phyloP scores from a whole-genome alignment of 2,329 filamentous ascomycete species.

The Exophiala bonariae region DNA sequence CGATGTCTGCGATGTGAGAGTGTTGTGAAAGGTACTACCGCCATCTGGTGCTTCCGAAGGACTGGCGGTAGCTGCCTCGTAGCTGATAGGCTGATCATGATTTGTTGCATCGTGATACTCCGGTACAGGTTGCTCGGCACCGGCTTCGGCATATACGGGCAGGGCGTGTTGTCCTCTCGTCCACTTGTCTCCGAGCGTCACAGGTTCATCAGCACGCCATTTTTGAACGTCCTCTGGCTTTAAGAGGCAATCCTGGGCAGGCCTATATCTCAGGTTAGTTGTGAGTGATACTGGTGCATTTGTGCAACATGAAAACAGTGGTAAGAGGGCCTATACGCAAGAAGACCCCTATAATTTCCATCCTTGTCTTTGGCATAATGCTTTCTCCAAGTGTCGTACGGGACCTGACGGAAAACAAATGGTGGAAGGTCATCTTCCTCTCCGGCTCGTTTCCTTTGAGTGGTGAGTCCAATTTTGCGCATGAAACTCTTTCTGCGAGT shows the following conservation, averaged over 20 bases:
- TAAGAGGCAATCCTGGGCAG: constrained; percentile 24
- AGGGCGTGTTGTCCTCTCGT: constrained; percentile 21
- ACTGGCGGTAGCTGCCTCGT: not conserved
- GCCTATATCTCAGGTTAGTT: constrained; percentile 1
- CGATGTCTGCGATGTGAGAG: too few species aligned
- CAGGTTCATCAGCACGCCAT: constrained; percentile 22
- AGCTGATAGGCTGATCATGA: constrained; percentile 2
- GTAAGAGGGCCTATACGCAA: constrained; percentile 4
- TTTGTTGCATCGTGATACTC: constrained; percentile 11
- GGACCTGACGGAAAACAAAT: constrained; percentile 22
- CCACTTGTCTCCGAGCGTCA: constrained; percentile 22
- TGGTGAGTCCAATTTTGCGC: constrained; percentile 21
- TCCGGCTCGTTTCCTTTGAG: constrained; percentile 12
- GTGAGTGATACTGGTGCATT: too few species aligned
- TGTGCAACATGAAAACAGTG: too few species aligned
- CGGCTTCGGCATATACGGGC: constrained; percentile 22
- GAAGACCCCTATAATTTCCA: constrained; percentile 22
- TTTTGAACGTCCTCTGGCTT: constrained; percentile 24
- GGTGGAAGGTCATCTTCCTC: constrained; percentile 16
- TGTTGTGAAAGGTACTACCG: not conserved
- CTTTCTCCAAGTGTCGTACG: constrained; percentile 25
- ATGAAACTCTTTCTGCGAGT: constrained; percentile 15
- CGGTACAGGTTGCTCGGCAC: constrained; percentile 7
- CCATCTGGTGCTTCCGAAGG: not conserved
- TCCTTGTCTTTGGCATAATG: constrained; percentile 27